Conservation (phyloP, 2,329 filamentous ascomycete genomes). For the Colletotrichum aenigma region DNA sequence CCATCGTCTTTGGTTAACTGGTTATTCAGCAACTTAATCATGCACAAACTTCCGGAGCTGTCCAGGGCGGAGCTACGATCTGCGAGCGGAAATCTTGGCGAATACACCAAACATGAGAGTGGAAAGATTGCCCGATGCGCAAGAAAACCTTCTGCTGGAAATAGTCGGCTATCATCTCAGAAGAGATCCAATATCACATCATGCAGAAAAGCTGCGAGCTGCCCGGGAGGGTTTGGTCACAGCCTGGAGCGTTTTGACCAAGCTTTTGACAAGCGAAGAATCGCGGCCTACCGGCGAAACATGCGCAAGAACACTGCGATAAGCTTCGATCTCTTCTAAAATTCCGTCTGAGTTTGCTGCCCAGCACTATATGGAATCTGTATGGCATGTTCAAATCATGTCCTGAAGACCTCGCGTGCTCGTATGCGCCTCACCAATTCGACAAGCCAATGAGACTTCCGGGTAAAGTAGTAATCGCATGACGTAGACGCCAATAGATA, state of each 20-base stretch:
- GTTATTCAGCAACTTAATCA: background rate
- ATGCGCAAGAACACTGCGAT: background rate
- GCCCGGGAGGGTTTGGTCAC: background rate
- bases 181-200: background rate
- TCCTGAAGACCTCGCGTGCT: background rate
- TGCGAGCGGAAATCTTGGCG: background rate
- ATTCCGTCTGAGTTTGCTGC: background rate
- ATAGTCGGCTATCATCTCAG: background rate
- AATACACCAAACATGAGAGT: background rate
- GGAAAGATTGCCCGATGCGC: background rate
- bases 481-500: background rate
- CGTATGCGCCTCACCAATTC: background rate
- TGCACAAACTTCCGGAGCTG: background rate
- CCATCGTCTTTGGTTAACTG: background rate
- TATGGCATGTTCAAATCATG: background rate
- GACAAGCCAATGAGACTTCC: background rate
- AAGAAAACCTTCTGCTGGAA: background rate
- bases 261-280: background rate
- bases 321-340: background rate
- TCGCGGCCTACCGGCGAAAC: background rate
- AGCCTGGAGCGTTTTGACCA: background rate
- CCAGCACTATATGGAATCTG: background rate
- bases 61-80: background rate
- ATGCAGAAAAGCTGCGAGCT: background rate
- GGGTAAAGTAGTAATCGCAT: background rate